Conservation (phyloP, 2,329 filamentous ascomycete species). For the Pseudopithomyces maydicus region DNA sequence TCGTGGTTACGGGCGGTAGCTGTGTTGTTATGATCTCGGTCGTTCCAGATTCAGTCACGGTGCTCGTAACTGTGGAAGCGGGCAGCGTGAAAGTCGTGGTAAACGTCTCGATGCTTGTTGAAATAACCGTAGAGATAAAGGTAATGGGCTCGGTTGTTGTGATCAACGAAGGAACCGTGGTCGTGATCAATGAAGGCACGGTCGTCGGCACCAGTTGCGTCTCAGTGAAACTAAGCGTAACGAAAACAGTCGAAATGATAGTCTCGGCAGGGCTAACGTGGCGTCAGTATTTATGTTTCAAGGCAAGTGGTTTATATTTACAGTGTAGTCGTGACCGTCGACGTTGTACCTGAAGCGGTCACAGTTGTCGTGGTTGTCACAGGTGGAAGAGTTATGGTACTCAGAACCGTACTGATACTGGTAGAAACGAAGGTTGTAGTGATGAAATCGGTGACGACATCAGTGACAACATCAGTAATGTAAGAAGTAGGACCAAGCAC, state of each 20-base stretch:
- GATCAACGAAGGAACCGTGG: constrained; percentile 14
- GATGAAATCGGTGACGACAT: too few species aligned
- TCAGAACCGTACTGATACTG: constrained; percentile 21
- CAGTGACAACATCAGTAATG: not conserved
- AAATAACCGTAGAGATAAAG: constrained; percentile 1
- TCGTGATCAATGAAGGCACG: constrained; percentile 2
- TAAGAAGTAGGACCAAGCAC: constrained; percentile 11
- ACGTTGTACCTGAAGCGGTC: constrained; percentile 18
- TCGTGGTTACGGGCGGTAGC: constrained; percentile 30
- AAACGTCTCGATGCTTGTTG: constrained; percentile 21
- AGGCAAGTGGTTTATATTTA: not conserved
- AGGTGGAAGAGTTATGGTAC: constrained; percentile 18
- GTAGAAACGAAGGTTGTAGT: constrained; percentile 18
- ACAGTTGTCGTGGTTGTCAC: constrained; percentile 5
- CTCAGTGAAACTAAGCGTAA: constrained; percentile 23
- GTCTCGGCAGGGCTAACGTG: constrained; percentile 24
- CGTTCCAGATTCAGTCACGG: constrained; percentile 10
- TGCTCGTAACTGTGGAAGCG: constrained; percentile 2
- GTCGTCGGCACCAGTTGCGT: constrained; percentile 16
- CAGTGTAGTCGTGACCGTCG: constrained; percentile 30
- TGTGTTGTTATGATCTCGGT: constrained; percentile 32
- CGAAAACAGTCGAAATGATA: constrained; percentile 25
- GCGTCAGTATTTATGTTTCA: not conserved
- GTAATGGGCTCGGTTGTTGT: constrained; percentile 20
- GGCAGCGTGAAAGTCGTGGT: constrained; percentile 17